These are phyloP conservation scores for Catenaria anguillulae DNA, from an alignment of 371 early-diverging fungal species.

Conservation along the genomic window DNA sequence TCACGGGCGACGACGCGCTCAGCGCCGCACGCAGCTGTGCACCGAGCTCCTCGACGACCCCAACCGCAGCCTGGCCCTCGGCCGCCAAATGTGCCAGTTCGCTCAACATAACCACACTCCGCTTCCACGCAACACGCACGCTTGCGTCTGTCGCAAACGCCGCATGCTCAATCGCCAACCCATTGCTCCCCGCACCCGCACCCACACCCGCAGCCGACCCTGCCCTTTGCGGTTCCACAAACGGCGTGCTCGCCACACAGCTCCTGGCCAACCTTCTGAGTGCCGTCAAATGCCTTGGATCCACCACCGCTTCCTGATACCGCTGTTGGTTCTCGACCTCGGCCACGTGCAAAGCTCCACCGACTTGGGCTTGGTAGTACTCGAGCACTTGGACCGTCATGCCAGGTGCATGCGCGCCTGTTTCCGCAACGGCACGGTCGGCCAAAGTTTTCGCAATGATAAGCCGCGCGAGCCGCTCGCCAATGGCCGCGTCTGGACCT, in stretches of 20 bases:
- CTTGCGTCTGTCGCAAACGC: not conserved
- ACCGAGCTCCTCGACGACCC: too few species aligned
- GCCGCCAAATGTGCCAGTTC: too few species aligned
- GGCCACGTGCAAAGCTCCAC: not conserved
- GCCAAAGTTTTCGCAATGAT: conserved; percentile 1
- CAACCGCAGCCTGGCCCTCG: too few species aligned
- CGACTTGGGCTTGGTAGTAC: not conserved
- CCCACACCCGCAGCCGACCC: too few species aligned
- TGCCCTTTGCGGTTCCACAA: too few species aligned
- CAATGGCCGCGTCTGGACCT: not conserved
- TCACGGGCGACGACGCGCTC: too few species aligned
- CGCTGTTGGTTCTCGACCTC: not conserved
- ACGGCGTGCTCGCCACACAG: not conserved
- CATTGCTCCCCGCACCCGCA: not conserved
- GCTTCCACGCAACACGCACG: not conserved
- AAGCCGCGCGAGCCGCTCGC: conserved; percentile 1
- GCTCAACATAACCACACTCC: too few species aligned
- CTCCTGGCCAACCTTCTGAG: not conserved
- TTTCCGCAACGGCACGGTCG: not conserved
- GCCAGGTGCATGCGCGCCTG: too few species aligned
- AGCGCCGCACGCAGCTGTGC: too few species aligned
- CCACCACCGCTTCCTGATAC: not conserved
- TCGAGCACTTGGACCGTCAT: not conserved
- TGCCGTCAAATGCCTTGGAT: not conserved
- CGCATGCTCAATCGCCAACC: not conserved